phyloP scores from a whole-genome alignment of 257 asterid genomes.

The Penstemon davidsonii region DNA sequence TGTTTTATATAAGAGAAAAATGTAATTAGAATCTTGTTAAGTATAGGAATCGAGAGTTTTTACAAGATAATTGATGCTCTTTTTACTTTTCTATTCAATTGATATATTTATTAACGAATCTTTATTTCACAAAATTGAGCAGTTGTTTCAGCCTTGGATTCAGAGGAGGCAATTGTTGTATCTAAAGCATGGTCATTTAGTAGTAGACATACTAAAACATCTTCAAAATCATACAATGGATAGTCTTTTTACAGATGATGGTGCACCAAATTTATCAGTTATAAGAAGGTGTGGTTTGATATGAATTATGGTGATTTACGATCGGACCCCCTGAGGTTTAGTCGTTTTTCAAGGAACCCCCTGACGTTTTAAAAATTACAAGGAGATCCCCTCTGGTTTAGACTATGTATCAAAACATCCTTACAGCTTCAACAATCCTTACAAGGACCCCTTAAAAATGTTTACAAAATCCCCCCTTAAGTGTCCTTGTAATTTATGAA shows the following conservation, averaged over 20 bases:
- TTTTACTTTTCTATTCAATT: no score
- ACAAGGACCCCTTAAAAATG: neutral
- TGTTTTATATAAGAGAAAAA: no score
- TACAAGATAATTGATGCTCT: no score
- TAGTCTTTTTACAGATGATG: slow-evolving; percentile 40
- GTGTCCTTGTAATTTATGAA: slow-evolving; percentile 28
- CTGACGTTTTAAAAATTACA: no score
- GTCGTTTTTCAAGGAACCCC: no score
- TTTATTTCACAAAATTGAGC: slow-evolving; percentile 19
- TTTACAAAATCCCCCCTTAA: slow-evolving; percentile 2
- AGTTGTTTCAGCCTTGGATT: slow-evolving; percentile 66
- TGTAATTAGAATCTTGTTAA: no score
- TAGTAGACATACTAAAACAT: slow-evolving; percentile 51
- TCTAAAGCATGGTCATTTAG: slow-evolving; percentile 60
- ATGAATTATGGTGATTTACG: no score
- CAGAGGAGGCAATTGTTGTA: slow-evolving; percentile 52
- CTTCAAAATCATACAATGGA: slow-evolving; percentile 47
- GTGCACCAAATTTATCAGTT: slow-evolving; percentile 51
- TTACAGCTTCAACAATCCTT: no score
- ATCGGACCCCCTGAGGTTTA: neutral
- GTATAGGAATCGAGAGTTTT: no score
- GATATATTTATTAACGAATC: no score
- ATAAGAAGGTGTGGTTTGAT: slow-evolving; percentile 40
- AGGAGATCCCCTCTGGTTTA: no score
- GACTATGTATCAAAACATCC: no score